Conservation (phyloP, 2,329 filamentous ascomycete genomes). For the Ilyonectria destructans region DNA sequence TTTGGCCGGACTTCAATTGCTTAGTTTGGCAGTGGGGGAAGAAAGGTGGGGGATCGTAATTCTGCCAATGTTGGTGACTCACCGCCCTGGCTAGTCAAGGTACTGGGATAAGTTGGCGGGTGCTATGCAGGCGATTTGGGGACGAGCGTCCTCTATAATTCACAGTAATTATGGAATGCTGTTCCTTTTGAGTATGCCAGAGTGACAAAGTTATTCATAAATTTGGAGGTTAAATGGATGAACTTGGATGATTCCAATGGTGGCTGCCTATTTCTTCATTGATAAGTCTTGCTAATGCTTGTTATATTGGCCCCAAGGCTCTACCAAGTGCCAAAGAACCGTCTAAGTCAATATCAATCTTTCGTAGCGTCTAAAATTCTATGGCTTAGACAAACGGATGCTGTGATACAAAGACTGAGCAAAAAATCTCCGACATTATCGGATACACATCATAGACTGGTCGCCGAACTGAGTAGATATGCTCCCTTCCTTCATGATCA, state of each 20-base stretch:
- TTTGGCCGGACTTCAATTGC: conserved; percentile 43
- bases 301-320: not conserved
- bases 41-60: conserved; percentile 54
- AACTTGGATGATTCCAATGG: no score
- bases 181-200: not conserved
- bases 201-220: not conserved
- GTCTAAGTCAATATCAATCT: not conserved
- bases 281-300: not conserved
- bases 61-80: conserved; percentile 48
- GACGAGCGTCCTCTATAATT: not conserved
- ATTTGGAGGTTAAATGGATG: not conserved
- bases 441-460: conserved; percentile 84
- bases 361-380: no score
- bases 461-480: conserved; percentile 83
- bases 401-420: not conserved
- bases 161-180: not conserved
- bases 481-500: conserved; percentile 83
- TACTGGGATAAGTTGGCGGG: conserved; percentile 16
- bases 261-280: not conserved
- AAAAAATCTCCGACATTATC: conserved; percentile 53
- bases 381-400: not conserved
- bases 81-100: conserved; percentile 37
- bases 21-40: conserved; percentile 44
- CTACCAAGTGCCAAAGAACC: no score
- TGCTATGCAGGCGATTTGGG: not conserved